Evolutionary conservation across 2,329 filamentous ascomycete genomes (phyloP), one percentile per base, ranked within the genome.

Genomic region (Phoma sp.): DNA sequence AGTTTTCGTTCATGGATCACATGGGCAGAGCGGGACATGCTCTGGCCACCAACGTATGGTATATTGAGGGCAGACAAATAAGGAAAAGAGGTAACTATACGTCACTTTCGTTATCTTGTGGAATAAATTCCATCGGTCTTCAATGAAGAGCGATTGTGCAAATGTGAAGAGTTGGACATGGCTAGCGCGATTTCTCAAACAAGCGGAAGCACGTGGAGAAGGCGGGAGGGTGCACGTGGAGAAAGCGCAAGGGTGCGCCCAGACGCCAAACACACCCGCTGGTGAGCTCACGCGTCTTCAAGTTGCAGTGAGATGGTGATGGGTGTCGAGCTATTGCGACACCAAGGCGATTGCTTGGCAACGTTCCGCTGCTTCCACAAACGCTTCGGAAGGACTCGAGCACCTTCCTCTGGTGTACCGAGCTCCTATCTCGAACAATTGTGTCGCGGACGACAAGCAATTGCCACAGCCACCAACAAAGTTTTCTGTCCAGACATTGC

Each of bases 401-500:
- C 51, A 48, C 45, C 38, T 54, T 39, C 43, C 43, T 34, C 9
- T 48, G 25, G 36, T 26, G 49, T 39, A 29, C 18, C 4, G 6
- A 33, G 30, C 25, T 37, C 37, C 38, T 38, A 47, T 47, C 50
- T 36, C 28, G 21, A 42, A 43, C 9, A n/a, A 32, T 9, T 12
- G 5, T 28, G 18, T 40, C 36, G 11, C 20, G 20, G 17, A 32
- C 20, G 39, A 48, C 33, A 43, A 47, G 50, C 33, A 36, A 45
- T 49, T 26, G 18, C 29, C 34, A 25, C 45, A 48, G 51, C 45
- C 51, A 54, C 51, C 45, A 49, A 49, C 28, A 42, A n/a, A 14
- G 34, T 10, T 5, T 11, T 30, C 20, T 25, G 37, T 20, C 42
- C 47, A 54, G 38, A 54, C 29, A 42, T 39, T 42, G 15, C 26